Evolutionary conservation across 192 early-diverging fungal species (phyloP).

Genomic region (Entomortierella beljakovae): DNA sequence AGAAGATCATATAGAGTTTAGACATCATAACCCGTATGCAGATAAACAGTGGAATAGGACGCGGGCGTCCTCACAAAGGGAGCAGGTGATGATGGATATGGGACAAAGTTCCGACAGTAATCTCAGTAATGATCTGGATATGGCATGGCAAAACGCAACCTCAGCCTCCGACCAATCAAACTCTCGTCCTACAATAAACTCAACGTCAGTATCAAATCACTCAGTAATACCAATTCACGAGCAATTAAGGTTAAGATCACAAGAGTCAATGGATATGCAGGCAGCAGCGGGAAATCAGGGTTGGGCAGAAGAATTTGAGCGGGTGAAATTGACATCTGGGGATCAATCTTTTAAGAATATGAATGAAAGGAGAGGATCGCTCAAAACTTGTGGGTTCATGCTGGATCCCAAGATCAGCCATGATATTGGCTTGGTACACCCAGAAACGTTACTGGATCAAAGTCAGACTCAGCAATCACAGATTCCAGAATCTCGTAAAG

Average conservation of each 20-base stretch:
- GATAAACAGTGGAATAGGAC: not conserved
- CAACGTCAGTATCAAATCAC: too few species aligned
- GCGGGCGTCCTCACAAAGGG: conserved; percentile 29
- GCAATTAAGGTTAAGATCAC: not conserved
- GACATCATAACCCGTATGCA: conserved; percentile 27
- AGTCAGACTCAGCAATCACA: not conserved
- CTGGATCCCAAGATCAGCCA: conserved; percentile 10
- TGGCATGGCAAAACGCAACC: not conserved
- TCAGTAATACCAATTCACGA: too few species aligned
- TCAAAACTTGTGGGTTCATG: conserved; percentile 9
- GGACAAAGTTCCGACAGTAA: not conserved
- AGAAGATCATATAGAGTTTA: conserved; percentile 7
- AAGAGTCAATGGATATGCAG: not conserved
- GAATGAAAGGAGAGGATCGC: not conserved
- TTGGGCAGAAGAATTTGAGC: conserved; percentile 7
- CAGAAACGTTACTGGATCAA: not conserved
- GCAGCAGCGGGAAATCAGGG: not conserved
- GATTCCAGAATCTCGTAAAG: not conserved
- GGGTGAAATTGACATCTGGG: not conserved
- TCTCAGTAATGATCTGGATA: not conserved
- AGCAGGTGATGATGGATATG: conserved; percentile 40
- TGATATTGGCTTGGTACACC: not conserved
- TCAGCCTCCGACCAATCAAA: not conserved
- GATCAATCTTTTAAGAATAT: not conserved
- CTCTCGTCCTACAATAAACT: too few species aligned